Evolutionary conservation across 1,284 basidiomycete species (phyloP).

Genomic region (Ustilago curta): DNA sequence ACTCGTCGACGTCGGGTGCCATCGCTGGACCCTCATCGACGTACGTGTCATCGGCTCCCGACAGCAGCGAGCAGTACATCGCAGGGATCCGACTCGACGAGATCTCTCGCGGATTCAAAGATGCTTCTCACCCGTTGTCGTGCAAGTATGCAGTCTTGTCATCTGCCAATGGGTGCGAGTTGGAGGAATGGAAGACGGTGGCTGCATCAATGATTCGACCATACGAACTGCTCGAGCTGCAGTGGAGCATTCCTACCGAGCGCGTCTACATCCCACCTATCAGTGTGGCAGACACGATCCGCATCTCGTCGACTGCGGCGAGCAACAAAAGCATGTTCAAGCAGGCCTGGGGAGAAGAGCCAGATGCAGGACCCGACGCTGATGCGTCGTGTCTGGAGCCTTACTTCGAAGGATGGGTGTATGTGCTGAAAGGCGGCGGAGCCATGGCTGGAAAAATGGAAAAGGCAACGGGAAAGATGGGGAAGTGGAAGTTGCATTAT

Average conservation of each 20-base stretch:
- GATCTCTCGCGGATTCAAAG: constrained; percentile 33
- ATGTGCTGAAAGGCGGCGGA: constrained; percentile 50
- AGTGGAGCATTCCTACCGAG: constrained; percentile 48
- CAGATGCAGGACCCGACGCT: constrained; percentile 14
- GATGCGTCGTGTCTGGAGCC: constrained; percentile 41
- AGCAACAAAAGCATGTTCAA: constrained; percentile 7
- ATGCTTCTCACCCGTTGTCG: constrained; percentile 46
- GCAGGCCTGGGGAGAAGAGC: constrained; percentile 5
- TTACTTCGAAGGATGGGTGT: constrained; percentile 60
- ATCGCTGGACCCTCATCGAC: constrained; percentile 1
- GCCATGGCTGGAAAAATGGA: constrained; percentile 20
- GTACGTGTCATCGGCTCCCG: not conserved
- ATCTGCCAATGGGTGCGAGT: constrained; percentile 45
- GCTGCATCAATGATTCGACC: constrained; percentile 47
- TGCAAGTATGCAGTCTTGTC: constrained; percentile 46
- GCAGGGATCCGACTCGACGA: constrained; percentile 47
- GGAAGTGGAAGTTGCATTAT: constrained; percentile 61
- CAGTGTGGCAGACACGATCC: constrained; percentile 13
- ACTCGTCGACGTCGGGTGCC: constrained; percentile 3
- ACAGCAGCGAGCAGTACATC: constrained; percentile 13
- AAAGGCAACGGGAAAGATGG: constrained; percentile 14
- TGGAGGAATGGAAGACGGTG: constrained; percentile 59
- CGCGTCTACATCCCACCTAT: constrained; percentile 45
- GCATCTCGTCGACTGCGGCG: not conserved
- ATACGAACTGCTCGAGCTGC: constrained; percentile 58